Base-by-base conservation (phyloP, 2,329 filamentous ascomycete genomes). In the Pestalotiopsis sp. region DNA sequence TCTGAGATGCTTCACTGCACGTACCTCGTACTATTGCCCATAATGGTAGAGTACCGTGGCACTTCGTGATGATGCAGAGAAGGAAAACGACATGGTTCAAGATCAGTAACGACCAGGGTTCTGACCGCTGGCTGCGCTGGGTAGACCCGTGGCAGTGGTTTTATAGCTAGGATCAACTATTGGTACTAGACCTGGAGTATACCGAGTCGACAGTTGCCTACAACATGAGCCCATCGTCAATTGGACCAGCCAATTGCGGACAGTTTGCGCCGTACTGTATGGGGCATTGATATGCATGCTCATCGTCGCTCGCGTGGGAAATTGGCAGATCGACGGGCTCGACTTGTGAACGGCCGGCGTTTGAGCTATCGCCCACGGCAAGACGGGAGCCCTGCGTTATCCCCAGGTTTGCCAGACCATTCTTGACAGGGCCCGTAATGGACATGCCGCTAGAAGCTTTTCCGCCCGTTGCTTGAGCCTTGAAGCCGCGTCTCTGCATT, bases 61-160 rank as follows among this genome's bases (percentile, higher is more conserved):
- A 11, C 45, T n/a, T 20, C 45, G 45, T 52, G 20, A 52, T 52
- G 45, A 52, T 52, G 45, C 45, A 52, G 36, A 23, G 49, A 23
- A 65, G 36, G 41, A 56, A 23, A 65, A 23, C 3, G 57, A 59
- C 23, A 59, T 27, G 38, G n/a, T 65, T 7, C 12, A 52, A 11
- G 41, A 62, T 41, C 56, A 36, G 45, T 52, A 20, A 52, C n/a
- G 45, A 52, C 45, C 69, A 70, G 69, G 72, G 49, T 67, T 64
- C 5, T 11, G n/a, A 17, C 9, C 31, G 27, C 23, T 56, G 36
- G 57, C 58, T 70, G 69, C 25, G 56, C 70, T 79, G 75, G 76
- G 75, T 72, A 70, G 77, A 80, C 78, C 78, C 78, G 72, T 73
- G 75, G 77, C 73, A 75, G 77, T 79, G 78, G 77, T 67, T 73